Percentiles rank a stretch among this genome's conserved stretches.
These are phyloP conservation scores for Pseudopithomyces chartarum DNA, from an alignment of 2,329 filamentous ascomycete genomes.

Conservation along the genomic window DNA sequence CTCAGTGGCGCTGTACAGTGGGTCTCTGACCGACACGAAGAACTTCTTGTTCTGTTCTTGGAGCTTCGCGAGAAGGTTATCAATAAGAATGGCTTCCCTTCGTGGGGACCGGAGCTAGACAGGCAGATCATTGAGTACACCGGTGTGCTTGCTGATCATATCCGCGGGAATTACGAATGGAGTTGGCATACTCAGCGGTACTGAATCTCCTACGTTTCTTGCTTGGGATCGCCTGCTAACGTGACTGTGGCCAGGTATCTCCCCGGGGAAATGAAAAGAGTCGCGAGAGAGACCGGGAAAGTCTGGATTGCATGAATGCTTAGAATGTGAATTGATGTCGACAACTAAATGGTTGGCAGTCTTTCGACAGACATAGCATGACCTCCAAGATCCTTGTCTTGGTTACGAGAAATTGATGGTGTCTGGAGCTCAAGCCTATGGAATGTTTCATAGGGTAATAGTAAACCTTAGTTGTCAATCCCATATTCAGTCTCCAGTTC, in stretches of 20 bases:
- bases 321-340: neutral
- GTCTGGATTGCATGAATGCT: neutral
- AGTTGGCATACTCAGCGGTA: conserved; percentile 1
- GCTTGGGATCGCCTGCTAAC: neutral
- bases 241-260: neutral
- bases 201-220: neutral
- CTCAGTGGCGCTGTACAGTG: neutral
- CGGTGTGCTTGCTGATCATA: neutral
- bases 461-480: no score
- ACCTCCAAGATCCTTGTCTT: no score
- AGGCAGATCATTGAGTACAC: neutral
- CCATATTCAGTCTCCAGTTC: neutral
- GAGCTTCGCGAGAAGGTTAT: neutral
- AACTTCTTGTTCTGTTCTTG: neutral
- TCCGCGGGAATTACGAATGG: neutral
- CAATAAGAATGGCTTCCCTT: neutral
- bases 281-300: neutral
- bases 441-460: no score
- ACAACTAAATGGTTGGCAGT: neutral
- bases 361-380: no score
- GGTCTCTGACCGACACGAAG: neutral
- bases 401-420: no score
- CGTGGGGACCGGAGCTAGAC: neutral
- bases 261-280: neutral
- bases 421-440: no score